phyloP scores from a whole-genome alignment of 352 stramenopile species.

The Halophytophthora polymorphica region DNA sequence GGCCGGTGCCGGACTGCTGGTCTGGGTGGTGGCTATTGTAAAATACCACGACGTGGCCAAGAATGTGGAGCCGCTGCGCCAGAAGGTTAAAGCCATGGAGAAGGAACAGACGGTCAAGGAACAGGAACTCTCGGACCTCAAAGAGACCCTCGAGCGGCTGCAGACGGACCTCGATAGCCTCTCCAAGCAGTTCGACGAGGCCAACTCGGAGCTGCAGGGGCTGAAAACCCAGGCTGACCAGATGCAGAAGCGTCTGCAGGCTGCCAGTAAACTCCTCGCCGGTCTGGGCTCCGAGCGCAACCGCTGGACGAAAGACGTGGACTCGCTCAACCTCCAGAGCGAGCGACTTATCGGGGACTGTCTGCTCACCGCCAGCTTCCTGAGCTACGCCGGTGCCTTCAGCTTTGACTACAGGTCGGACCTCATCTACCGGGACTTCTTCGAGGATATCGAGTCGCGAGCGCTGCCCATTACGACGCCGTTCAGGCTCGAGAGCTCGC shows the following conservation, averaged over 20 bases:
- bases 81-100: conserved; percentile 92
- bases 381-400: conserved; percentile 90
- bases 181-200: conserved; percentile 89
- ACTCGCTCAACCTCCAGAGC: conserved; percentile 77
- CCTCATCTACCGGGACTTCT: conserved; percentile 88
- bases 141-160: conserved; percentile 81
- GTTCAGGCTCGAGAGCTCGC: conserved; percentile 88
- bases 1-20: conserved; percentile 86
- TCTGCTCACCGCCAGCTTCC: conserved; percentile 87
- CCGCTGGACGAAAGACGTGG: conserved; percentile 92
- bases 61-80: conserved; percentile 91
- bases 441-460: conserved; percentile 72
- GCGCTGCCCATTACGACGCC: conserved; percentile 83
- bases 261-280: conserved; percentile 91
- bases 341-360: conserved; percentile 89
- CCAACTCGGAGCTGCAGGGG: conserved; percentile 90
- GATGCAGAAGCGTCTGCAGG: conserved; percentile 93
- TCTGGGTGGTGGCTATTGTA: conserved; percentile 94
- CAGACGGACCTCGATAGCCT: conserved; percentile 88
- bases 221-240: conserved; percentile 91
- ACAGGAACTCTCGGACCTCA: conserved; percentile 80
- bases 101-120: conserved; percentile 92
- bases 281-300: conserved; percentile 89
- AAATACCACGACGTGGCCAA: conserved; percentile 96
- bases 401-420: conserved; percentile 90